These are phyloP conservation scores for Quercus cerris DNA, from an alignment of 306 rosid genomes.

Conservation along the genomic window DNA sequence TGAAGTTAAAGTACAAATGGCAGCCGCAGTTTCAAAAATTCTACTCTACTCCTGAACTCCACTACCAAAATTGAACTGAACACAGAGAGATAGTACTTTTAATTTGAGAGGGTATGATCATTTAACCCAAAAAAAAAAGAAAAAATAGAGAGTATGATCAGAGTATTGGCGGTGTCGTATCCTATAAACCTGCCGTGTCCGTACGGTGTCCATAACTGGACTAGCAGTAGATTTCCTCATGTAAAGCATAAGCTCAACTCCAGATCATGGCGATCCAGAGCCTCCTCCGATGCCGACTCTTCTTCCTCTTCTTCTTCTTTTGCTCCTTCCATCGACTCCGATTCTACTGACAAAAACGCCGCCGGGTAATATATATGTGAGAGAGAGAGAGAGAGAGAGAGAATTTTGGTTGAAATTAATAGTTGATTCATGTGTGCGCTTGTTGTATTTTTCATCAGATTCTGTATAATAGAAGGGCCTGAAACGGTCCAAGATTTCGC, in stretches of 20 bases:
- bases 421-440: not conserved
- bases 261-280: constrained; percentile 43
- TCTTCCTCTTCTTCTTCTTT: constrained; percentile 35
- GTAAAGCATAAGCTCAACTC: constrained; percentile 17
- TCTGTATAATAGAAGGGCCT: constrained; percentile 96
- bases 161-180: constrained; percentile 33
- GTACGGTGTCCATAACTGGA: constrained; percentile 7
- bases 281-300: constrained; percentile 52
- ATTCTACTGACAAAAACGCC: constrained; percentile 49
- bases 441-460: constrained; percentile 38
- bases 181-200: constrained; percentile 22
- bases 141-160: constrained; percentile 31
- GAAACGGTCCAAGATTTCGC: constrained; percentile 86
- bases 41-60: too few relatives aligned
- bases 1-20: too few relatives aligned
- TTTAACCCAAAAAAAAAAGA: too few relatives aligned
- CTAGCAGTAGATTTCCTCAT: constrained; percentile 19
- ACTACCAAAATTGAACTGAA: too few relatives aligned
- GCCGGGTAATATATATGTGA: constrained; percentile 36
- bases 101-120: constrained; percentile 29
- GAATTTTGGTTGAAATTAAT: not conserved
- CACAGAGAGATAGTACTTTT: too few relatives aligned
- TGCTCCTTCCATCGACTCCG: constrained; percentile 60
- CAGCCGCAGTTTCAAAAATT: too few relatives aligned
- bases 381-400: too few relatives aligned